Percentiles rank a stretch among this genome's conserved stretches.
These are phyloP conservation scores for Geotrichum histeridarum DNA, from an alignment of 1,139 yeast genomes.

Conservation along the genomic window DNA sequence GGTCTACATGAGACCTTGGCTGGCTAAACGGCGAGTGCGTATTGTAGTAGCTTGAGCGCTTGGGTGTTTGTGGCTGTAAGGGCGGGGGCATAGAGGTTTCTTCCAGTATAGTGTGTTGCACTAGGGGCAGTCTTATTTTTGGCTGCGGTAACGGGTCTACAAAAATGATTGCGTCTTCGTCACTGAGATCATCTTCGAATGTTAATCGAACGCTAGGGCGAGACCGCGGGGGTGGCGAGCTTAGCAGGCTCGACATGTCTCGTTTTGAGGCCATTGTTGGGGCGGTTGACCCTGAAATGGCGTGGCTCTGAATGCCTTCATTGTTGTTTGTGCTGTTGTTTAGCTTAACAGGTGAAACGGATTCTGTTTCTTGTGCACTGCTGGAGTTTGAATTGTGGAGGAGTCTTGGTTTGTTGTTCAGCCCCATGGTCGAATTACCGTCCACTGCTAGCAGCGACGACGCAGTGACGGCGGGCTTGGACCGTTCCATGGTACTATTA, in stretches of 20 bases:
- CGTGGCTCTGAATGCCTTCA: too few species aligned
- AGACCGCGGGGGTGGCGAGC: conserved; percentile 9
- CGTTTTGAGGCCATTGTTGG: too few species aligned
- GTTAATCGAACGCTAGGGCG: background rate
- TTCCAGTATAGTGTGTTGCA: background rate
- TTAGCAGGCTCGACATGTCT: background rate
- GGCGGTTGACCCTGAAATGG: too few species aligned
- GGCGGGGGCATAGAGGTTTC: conserved; percentile 5
- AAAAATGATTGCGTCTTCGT: background rate
- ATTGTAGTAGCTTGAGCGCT: background rate
- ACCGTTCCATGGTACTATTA: background rate
- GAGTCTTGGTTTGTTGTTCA: too few species aligned
- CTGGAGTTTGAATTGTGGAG: too few species aligned
- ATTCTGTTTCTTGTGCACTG: too few species aligned
- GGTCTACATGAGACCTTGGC: conserved; percentile 16
- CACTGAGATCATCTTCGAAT: conserved; percentile 1
- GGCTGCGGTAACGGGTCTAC: conserved; percentile 5
- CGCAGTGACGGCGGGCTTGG: too few species aligned
- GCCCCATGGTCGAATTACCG: too few species aligned
- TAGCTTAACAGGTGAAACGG: too few species aligned
- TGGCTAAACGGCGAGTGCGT: background rate
- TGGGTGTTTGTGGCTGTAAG: conserved; percentile 1
- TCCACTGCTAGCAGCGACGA: too few species aligned
- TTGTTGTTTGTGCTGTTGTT: too few species aligned
- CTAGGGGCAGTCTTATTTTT: background rate